Percentiles rank a stretch among this genome's conserved stretches.
Evolutionary conservation across 495 filamentous ascomycete species (phyloP).

Genomic region (Friedmanniomyces simplex): DNA sequence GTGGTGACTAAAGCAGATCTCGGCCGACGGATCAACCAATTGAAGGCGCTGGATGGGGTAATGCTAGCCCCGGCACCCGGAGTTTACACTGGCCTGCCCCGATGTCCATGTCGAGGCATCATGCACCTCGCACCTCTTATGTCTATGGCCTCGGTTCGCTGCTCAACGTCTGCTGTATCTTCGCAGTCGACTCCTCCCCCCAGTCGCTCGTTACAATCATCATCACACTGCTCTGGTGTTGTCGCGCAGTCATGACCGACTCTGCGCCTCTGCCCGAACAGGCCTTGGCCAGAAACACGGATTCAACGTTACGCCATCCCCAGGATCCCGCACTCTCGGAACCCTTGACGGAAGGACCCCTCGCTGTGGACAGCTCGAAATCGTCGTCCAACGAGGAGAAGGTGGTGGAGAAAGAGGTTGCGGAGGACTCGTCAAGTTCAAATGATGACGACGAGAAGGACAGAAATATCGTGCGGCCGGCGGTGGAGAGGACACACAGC

Average conservation of each 20-base stretch:
- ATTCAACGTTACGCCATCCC: constrained; percentile 5
- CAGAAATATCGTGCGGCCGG: not conserved
- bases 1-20: too few species aligned
- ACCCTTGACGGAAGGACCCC: constrained; percentile 24
- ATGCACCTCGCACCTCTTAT: not conserved
- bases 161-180: not conserved
- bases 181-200: not conserved
- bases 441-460: constrained; percentile 7
- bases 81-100: not conserved
- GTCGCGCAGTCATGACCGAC: not conserved
- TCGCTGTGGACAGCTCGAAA: constrained; percentile 21
- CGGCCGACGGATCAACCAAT: too few species aligned
- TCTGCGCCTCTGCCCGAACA: constrained; percentile 2
- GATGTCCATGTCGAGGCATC: not conserved
- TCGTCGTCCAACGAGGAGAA: constrained; percentile 23
- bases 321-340: constrained; percentile 8
- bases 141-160: not conserved
- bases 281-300: constrained; percentile 2
- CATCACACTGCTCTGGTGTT: not conserved
- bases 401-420: constrained; percentile 11
- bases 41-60: too few species aligned
- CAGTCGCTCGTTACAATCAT: not conserved
- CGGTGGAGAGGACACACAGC: constrained; percentile 11
- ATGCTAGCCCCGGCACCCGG: not conserved
- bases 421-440: constrained; percentile 8